Evolutionary conservation across 176 grass and related monocot species (phyloP).

Genomic region (Eleusine coracana): DNA sequence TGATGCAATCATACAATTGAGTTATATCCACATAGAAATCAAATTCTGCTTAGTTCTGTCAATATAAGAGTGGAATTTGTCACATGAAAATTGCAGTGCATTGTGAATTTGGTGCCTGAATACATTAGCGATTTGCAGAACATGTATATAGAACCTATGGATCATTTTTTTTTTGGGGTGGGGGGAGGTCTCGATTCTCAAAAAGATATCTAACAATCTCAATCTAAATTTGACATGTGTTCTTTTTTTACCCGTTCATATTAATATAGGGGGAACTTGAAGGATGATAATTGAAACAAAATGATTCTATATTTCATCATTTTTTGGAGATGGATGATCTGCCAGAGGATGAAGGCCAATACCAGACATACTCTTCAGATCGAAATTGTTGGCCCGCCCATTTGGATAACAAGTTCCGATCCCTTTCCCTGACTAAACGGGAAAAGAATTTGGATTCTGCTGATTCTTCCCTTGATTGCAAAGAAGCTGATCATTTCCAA

Average conservation of each 20-base stretch:
- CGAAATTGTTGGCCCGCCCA: conserved; percentile 53
- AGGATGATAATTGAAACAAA: conserved; percentile 50
- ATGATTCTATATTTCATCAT: conserved; percentile 52
- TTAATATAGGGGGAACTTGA: conserved; percentile 29
- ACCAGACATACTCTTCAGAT: conserved; percentile 55
- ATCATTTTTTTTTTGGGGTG: too few species aligned
- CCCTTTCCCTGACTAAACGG: conserved; percentile 45
- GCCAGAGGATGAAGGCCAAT: conserved; percentile 54
- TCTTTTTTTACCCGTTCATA: conserved; percentile 30
- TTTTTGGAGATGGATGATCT: conserved; percentile 77
- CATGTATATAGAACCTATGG: too few species aligned
- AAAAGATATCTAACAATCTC: neutral
- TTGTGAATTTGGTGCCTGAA: neutral
- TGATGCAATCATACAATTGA: neutral
- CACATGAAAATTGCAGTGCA: neutral
- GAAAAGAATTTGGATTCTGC: conserved; percentile 39
- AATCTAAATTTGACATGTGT: neutral
- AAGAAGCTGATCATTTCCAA: conserved; percentile 48
- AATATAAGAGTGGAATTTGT: neutral
- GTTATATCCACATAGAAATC: neutral
- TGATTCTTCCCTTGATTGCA: conserved; percentile 39
- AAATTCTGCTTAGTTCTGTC: neutral
- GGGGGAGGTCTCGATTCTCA: neutral
- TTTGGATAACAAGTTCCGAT: conserved; percentile 60
- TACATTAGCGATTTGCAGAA: too few species aligned